These are phyloP conservation scores for Podaxis sp. DNA, from an alignment of 768 basidiomycete species.

Conservation along the genomic window DNA sequence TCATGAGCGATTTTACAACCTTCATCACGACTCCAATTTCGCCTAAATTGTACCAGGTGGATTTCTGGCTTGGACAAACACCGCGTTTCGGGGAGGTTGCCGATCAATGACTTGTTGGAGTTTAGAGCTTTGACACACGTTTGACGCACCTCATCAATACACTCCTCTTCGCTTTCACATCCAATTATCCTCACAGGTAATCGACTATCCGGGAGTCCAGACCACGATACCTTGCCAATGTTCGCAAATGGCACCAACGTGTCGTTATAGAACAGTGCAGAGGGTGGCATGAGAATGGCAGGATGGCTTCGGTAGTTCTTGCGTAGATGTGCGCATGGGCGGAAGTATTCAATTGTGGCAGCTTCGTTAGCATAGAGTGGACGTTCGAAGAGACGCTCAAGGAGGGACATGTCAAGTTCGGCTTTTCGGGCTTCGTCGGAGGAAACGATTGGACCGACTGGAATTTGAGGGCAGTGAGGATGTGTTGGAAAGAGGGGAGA, in stretches of 20 bases:
- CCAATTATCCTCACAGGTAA: constrained; percentile 47
- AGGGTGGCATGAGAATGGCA: constrained; percentile 53
- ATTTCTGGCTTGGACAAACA: constrained; percentile 27
- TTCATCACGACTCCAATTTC: constrained; percentile 42
- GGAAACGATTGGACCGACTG: constrained; percentile 48
- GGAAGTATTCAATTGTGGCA: constrained; percentile 3
- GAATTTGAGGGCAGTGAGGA: constrained; percentile 5
- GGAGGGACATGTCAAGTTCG: constrained; percentile 47
- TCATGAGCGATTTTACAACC: constrained; percentile 36
- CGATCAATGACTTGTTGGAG: no score
- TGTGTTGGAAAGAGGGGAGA: not conserved
- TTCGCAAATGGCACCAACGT: constrained; percentile 42
- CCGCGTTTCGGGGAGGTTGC: not conserved
- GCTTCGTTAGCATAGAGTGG: constrained; percentile 32
- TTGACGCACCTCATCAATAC: constrained; percentile 41
- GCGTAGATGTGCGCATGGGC: constrained; percentile 6
- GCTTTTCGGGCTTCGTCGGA: constrained; percentile 41
- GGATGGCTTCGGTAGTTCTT: constrained; percentile 52
- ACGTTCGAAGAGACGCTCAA: constrained; percentile 46
- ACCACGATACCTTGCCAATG: constrained; percentile 42
- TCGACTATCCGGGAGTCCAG: constrained; percentile 33
- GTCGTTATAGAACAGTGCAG: constrained; percentile 52
- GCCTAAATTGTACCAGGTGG: constrained; percentile 49
- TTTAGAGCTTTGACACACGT: not conserved
- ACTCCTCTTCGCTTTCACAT: constrained; percentile 37